A percentile compares a stretch with the other conserved stretches of the same genome.
phyloP scores from a whole-genome alignment of 768 basidiomycete genomes.

The Pleurotus sapidus region DNA sequence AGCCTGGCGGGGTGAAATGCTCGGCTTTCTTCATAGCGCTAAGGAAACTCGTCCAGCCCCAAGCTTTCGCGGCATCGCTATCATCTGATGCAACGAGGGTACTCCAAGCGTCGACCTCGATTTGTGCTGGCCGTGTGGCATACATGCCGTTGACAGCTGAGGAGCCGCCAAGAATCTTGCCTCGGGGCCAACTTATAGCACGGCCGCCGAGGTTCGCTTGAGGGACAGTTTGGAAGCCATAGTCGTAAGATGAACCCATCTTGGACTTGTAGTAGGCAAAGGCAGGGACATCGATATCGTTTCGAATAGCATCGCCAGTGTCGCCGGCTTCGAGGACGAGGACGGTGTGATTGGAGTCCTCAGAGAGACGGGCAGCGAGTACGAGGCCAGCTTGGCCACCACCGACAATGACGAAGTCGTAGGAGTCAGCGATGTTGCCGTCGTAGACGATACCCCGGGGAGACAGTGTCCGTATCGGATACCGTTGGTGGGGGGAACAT shows the following conservation, averaged over 20 bases:
- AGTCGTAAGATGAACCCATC: slow-evolving; percentile 33
- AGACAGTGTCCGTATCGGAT: slow-evolving; percentile 8
- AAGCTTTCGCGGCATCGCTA: slow-evolving; percentile 33
- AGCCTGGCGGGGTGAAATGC: slow-evolving; percentile 50
- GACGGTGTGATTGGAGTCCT: slow-evolving; percentile 38
- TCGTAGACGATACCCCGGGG: slow-evolving; percentile 38
- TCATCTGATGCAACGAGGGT: slow-evolving; percentile 25
- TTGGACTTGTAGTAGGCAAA: slow-evolving; percentile 37
- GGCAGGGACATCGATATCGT: slow-evolving; percentile 38
- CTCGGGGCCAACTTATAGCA: slow-evolving; percentile 22
- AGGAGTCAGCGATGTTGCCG: slow-evolving; percentile 34
- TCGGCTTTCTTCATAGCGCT: slow-evolving; percentile 49
- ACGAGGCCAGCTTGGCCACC: slow-evolving; percentile 42
- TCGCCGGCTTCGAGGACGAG: slow-evolving; percentile 52
- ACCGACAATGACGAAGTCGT: slow-evolving; percentile 50
- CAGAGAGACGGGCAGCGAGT: slow-evolving; percentile 45
- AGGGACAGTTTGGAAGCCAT: slow-evolving; percentile 20
- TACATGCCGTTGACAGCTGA: slow-evolving; percentile 48
- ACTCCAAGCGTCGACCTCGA: slow-evolving; percentile 43
- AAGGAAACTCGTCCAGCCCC: slow-evolving; percentile 35
- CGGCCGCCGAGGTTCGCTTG: background rate
- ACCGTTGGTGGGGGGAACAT: background rate
- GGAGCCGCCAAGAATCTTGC: slow-evolving; percentile 44
- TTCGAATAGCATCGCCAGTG: slow-evolving; percentile 38
- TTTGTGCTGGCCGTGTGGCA: slow-evolving; percentile 40